Percentiles rank a stretch among this genome's conserved stretches.
Evolutionary conservation across 352 stramenopile genomes (phyloP).

Genomic region (Phytophthora chlamydospora): DNA sequence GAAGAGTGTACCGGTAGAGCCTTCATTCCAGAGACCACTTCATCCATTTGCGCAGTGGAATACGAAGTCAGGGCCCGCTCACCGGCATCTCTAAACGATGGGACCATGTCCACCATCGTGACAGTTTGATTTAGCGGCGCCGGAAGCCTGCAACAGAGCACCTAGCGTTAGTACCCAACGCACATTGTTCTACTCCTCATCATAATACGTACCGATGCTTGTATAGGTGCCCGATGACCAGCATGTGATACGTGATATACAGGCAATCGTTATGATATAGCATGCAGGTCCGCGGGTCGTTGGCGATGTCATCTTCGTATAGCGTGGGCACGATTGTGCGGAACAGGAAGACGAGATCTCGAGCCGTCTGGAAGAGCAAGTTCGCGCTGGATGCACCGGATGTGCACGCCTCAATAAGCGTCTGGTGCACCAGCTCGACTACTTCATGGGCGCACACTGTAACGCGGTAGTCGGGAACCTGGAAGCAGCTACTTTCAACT

Average conservation of each 20-base stretch:
- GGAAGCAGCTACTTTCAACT: constrained; percentile 61
- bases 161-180: neutral
- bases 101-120: constrained; percentile 86
- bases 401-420: constrained; percentile 66
- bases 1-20: constrained; percentile 45
- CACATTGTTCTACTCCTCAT: neutral
- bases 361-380: constrained; percentile 80
- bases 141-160: constrained; percentile 44
- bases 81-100: constrained; percentile 61
- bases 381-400: constrained; percentile 47
- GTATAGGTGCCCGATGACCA: constrained; percentile 75
- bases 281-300: constrained; percentile 71
- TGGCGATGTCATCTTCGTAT: constrained; percentile 69
- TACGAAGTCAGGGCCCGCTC: constrained; percentile 63
- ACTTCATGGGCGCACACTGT: constrained; percentile 61
- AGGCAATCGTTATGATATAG: constrained; percentile 89
- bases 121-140: constrained; percentile 58
- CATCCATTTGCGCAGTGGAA: constrained; percentile 43
- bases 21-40: constrained; percentile 46
- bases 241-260: constrained; percentile 84
- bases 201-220: constrained; percentile 56
- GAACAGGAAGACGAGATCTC: constrained; percentile 80
- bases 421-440: constrained; percentile 69
- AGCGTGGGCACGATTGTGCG: constrained; percentile 69
- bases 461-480: constrained; percentile 69